Conservation (phyloP, 805 yeast genomes). For the Gaillardinia entomophila region DNA sequence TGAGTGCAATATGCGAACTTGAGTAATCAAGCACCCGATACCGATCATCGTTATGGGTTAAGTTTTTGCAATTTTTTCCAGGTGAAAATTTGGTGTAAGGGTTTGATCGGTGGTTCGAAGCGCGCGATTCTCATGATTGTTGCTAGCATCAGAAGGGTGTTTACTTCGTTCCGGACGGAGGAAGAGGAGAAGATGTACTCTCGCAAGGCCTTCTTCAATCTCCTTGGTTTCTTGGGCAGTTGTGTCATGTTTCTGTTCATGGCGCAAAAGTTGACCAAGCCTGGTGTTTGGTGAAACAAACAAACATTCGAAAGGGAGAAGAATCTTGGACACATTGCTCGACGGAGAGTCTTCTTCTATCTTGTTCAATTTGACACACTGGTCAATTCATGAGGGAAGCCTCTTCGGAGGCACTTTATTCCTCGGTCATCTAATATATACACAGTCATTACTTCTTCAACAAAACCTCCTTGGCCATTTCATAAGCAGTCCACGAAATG, state of each 20-base stretch:
- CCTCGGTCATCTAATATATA: too few relatives aligned
- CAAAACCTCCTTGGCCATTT: slow-evolving; percentile 82
- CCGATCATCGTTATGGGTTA: slow-evolving; percentile 52
- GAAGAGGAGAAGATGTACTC: slow-evolving; percentile 79
- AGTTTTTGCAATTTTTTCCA: slow-evolving; percentile 18
- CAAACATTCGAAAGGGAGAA: too few relatives aligned
- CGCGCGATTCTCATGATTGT: slow-evolving; percentile 41
- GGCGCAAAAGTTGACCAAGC: slow-evolving; percentile 51
- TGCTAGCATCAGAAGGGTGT: slow-evolving; percentile 71
- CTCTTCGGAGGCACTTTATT: too few relatives aligned
- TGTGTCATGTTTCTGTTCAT: slow-evolving; percentile 77
- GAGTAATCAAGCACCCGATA: slow-evolving; percentile 45
- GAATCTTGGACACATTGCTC: too few relatives aligned
- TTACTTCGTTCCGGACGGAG: slow-evolving; percentile 77
- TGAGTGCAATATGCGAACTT: slow-evolving; percentile 59
- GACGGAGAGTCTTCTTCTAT: too few relatives aligned
- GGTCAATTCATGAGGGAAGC: too few relatives aligned
- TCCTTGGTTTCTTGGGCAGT: slow-evolving; percentile 74
- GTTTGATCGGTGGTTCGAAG: background rate
- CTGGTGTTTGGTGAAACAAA: too few relatives aligned
- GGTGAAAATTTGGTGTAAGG: background rate
- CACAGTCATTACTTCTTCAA: slow-evolving; percentile 17
- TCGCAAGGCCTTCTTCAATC: slow-evolving; percentile 69
- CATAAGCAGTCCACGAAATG: slow-evolving; percentile 96
- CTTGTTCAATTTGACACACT: too few relatives aligned